These are phyloP conservation scores for Mycena floridula DNA, from an alignment of 768 basidiomycete species.

Conservation along the genomic window DNA sequence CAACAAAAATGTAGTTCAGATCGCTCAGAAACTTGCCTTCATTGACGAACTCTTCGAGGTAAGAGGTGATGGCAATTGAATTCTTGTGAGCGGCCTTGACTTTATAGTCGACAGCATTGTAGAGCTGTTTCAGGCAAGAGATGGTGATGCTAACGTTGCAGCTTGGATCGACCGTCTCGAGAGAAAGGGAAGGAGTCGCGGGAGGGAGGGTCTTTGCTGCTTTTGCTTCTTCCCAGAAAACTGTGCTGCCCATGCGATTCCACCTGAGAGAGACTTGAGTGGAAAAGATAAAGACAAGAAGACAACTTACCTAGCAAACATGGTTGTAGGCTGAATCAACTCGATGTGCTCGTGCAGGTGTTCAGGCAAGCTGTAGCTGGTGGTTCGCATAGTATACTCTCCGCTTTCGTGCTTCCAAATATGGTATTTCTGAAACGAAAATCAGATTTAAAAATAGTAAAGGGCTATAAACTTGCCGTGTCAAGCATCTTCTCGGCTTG, in stretches of 20 bases:
- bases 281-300: conserved; percentile 2
- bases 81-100: conserved; percentile 37
- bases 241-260: too few species aligned
- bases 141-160: conserved; percentile 48
- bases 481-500: conserved; percentile 67
- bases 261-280: background rate
- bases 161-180: conserved; percentile 31
- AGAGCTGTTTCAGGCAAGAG: conserved; percentile 47
- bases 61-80: conserved; percentile 48
- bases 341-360: conserved; percentile 56
- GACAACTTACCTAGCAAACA: too few species aligned
- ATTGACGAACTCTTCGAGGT: conserved; percentile 51
- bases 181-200: too few species aligned
- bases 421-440: conserved; percentile 36
- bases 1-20: too few species aligned
- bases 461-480: conserved; percentile 27
- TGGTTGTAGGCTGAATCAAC: conserved; percentile 67
- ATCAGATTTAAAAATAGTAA: background rate
- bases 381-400: conserved; percentile 58
- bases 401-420: conserved; percentile 55
- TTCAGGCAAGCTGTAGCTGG: conserved; percentile 59
- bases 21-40: too few species aligned
- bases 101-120: conserved; percentile 42
- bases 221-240: too few species aligned
- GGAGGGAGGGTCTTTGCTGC: too few species aligned